Evolutionary conservation across 768 basidiomycete genomes (phyloP), one percentile per base, ranked within the genome.

Genomic region (Mycena sanguinolenta): DNA sequence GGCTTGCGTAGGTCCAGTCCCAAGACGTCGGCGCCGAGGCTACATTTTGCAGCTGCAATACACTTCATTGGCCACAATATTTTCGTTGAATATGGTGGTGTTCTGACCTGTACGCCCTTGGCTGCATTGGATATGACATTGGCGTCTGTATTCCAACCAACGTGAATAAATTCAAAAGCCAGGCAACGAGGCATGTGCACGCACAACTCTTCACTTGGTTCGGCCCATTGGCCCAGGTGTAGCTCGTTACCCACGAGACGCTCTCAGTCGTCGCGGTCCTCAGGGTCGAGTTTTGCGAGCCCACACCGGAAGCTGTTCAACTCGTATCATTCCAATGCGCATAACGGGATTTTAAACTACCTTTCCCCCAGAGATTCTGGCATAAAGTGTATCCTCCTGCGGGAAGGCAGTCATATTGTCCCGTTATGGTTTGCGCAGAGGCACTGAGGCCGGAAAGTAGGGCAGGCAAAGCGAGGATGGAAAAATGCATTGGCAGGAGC

Each of bases 201-300:
- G 64, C 62, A 89, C 88, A 89, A 79, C 85, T 87, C 81, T 90
- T 90, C 59, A 90, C 89, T 61, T 79, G 81, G 73, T 88, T 88
- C 39, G 81, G 79, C 57, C 77, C 81, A 73, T 87, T 83, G 13
- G 84, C 82, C 89, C 88, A 90, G 23, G 78, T 86, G 75, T 83
- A 90, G 59, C 79, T 82, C 25, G 89, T 90, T 30, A 82, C 80
- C 89, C 89, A 90, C 2, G 87, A 81, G 32, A 89, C 82, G 27
- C 73, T 77, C 67, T 82, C 80, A 19, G 83, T 81, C 28, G 79
- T 78, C 7, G 82, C 69, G 64, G 78, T 80, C 58, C 82, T 71
- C 57, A 89, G 77, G 1, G 87, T 88, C 0, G 89, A 86, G 42
- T 76, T 79, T 74, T 90, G 87, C 21, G 77, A 81, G 17, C 88